Evolutionary conservation across 257 asterid species (phyloP).

Genomic region (Solanum chaucha): DNA sequence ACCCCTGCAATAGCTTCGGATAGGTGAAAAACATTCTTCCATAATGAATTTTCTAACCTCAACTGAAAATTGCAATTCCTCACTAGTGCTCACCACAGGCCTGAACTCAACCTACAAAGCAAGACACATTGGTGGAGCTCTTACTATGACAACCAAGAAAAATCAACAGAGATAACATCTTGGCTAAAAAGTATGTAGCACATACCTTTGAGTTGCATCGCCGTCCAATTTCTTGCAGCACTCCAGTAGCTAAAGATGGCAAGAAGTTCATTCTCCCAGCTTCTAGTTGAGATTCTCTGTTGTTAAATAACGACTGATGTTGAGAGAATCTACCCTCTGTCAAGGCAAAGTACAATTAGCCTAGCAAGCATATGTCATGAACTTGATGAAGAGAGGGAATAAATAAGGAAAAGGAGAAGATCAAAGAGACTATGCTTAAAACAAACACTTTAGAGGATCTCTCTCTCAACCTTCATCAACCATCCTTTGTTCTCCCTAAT

Average conservation of each 20-base stretch:
- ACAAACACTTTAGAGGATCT: background rate
- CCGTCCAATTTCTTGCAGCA: slow-evolving; percentile 85
- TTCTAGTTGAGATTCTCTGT: slow-evolving; percentile 48
- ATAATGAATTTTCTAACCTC: slow-evolving; percentile 50
- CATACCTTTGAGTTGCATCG: slow-evolving; percentile 82
- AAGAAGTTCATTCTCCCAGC: slow-evolving; percentile 37
- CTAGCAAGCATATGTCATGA: background rate
- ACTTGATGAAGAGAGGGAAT: background rate
- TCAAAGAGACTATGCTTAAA: background rate
- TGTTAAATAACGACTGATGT: slow-evolving; percentile 23
- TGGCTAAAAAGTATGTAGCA: background rate
- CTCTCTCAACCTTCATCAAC: background rate
- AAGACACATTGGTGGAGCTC: background rate
- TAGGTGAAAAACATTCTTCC: background rate
- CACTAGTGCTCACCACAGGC: slow-evolving; percentile 57
- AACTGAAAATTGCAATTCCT: slow-evolving; percentile 65
- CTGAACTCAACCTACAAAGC: slow-evolving; percentile 66
- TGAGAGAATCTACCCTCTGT: slow-evolving; percentile 33
- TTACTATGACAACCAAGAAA: background rate
- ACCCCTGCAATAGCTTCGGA: background rate
- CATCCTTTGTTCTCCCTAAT: background rate
- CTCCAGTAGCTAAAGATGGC: slow-evolving; percentile 53
- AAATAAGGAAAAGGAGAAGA: background rate
- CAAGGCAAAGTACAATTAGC: slow-evolving; percentile 4
- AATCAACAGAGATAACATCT: background rate